Evolutionary conservation across 2,329 filamentous ascomycete species (phyloP), one percentile per base, ranked within the genome.

Genomic region (Nemania serpens): DNA sequence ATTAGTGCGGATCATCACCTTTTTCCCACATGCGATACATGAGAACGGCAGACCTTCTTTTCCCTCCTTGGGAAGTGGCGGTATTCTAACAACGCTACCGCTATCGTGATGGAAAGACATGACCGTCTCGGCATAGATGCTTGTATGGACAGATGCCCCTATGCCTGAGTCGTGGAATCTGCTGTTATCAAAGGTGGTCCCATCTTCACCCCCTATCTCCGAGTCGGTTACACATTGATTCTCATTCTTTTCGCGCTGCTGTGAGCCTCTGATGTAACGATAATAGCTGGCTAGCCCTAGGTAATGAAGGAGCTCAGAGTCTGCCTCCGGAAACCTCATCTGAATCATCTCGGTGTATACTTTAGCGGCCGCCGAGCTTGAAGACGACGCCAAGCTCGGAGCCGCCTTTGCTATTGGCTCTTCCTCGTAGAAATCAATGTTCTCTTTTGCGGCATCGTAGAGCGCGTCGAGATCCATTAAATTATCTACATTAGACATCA

Each of bases 371-470:
- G 42, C 42, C 18, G 42, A 36, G 18, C 17, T 11, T 12, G 43
- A 29, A 46, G 18, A 12, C 20, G 20, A 15, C 3, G 43, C 3
- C 20, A 15, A 25, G 20, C 11, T n/a, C 43, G 18, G 18, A 1
- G 15, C 20, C 9, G 18, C 33, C 13, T 25, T 33, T 33, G 42
- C 42, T 41, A 29, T 18, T 6, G 42, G 42, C 20, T 47, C 42
- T 41, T 25, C 12, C 29, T 47, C 42, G 15, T 41, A 39, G 10
- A 25, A 29, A 48, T 39, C 17, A 7, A 15, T 13, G 12, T 29
- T 37, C 45, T 55, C 52, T 33, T 55, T 47, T 29, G 52, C 52
- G 29, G 42, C 18, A 11, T 55, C 52, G 52, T 48, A 55, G 20
- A 55, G 52, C 18, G 29, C 52, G 10, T 55, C 52, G 2, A 55